Evolutionary conservation across 352 stramenopile genomes (phyloP), one percentile per base, ranked within the genome.

Genomic region (Phytophthora pisi): DNA sequence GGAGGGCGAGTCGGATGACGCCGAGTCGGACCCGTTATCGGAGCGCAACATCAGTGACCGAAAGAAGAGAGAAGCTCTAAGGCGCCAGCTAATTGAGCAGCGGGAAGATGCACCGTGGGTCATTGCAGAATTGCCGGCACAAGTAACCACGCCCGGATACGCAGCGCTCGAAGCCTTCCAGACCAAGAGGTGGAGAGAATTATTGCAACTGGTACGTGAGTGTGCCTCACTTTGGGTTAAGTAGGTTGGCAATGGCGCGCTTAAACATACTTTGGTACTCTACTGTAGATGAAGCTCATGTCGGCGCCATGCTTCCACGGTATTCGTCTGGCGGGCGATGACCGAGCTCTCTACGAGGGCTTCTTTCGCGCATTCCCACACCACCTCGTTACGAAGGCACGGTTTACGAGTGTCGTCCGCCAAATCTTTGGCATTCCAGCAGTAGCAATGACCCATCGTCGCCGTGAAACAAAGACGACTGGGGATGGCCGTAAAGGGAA

Each of bases 281-380:
- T 47, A 45, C 38, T 43, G n/a, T 26, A 86, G 77, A 66, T 73
- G 61, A 79, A 75, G 11, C 15, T 88, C 28, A 70, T 90, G 31
- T 42, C 72, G 4, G 63, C 62, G 23, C 70, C 79, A 8, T 69
- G 66, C 20, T 92, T 94, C 54, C 73, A 70, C 16, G 51, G 59
- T 36, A 75, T 90, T 16, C 79, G 77, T 4, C 54, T 92, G 26
- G 82, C 78, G 16, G 86, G 86, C 1, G 69, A 90, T 57, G 82
- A 89, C 30, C 82, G 77, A 20, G 69, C 80, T 52, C 67, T 94
- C 8, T 94, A 89, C 53, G 84, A 94, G 66, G 71, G 64, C 56
- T 92, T 90, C 36, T 83, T 84, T 53, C 82, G 84, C 28, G 81
- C 86, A 15, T 92, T 92, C 51, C 84, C 84, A 2, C 82, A 90